Percentiles rank a stretch among this genome's conserved stretches.
These are phyloP conservation scores for Umbellularia californica DNA, from an alignment of 164 flowering plant species.

Conservation along the genomic window DNA sequence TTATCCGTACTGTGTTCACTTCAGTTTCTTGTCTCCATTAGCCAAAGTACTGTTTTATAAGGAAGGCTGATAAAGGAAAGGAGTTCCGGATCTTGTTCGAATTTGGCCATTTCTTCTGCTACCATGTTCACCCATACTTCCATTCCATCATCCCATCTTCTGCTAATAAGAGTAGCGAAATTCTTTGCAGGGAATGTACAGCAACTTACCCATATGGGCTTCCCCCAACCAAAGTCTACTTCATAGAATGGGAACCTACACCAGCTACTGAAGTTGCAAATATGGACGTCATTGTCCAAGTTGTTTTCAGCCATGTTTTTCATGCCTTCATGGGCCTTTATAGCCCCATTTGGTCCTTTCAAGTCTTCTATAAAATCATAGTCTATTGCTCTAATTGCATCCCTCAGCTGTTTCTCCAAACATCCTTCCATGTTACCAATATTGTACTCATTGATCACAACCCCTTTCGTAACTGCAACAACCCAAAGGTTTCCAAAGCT, in stretches of 20 bases:
- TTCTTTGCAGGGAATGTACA: background rate
- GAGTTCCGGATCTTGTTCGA: conserved; percentile 3
- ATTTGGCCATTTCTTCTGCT: background rate
- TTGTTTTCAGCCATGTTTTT: background rate
- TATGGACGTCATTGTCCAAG: background rate
- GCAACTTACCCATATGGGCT: conserved; percentile 1
- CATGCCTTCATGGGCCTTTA: no score
- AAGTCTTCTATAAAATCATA: background rate
- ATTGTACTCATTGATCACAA: no score
- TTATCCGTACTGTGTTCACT: no score
- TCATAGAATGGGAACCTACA: conserved; percentile 7
- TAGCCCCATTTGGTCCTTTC: background rate
- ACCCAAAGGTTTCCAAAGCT: conserved; percentile 17
- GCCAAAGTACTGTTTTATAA: no score
- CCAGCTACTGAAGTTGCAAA: background rate
- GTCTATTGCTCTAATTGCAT: conserved; percentile 1
- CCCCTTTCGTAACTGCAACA: no score
- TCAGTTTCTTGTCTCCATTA: no score
- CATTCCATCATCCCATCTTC: background rate
- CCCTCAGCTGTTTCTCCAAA: conserved; percentile 1
- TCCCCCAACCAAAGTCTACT: conserved; percentile 2
- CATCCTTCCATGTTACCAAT: no score
- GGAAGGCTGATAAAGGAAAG: background rate
- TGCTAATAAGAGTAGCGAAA: background rate
- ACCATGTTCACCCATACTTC: conserved; percentile 6